Percentiles rank a stretch among this genome's conserved stretches.
These are phyloP conservation scores for Datura wrightii DNA, from an alignment of 257 asterid species.

Conservation along the genomic window DNA sequence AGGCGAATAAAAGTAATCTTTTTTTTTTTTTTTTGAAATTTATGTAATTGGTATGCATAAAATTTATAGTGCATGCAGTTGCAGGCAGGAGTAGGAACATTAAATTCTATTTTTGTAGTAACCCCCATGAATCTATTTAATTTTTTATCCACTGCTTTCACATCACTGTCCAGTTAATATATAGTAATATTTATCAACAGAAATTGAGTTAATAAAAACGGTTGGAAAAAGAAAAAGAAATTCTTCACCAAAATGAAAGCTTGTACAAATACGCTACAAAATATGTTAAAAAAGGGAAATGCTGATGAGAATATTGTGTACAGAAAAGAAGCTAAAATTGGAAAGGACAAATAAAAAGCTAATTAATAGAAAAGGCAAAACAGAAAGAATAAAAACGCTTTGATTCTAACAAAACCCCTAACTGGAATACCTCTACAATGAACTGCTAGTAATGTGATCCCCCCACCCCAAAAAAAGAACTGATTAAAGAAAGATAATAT, in stretches of 20 bases:
- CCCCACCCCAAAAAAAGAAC: neutral
- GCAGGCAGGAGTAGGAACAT: conserved; percentile 36
- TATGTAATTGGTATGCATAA: neutral
- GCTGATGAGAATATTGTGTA: neutral
- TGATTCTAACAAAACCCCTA: neutral
- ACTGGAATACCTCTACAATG: neutral
- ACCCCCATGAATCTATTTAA: conserved; percentile 30
- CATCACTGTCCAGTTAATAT: conserved; percentile 18
- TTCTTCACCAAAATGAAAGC: neutral
- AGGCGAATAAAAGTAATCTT: neutral
- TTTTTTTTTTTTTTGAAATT: too few species aligned
- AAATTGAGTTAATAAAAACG: neutral
- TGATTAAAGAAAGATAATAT: neutral
- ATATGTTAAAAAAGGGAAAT: neutral
- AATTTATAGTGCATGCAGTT: conserved; percentile 21
- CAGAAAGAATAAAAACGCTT: neutral
- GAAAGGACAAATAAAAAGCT: neutral
- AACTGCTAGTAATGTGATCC: neutral
- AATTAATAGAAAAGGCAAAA: neutral
- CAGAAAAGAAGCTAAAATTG: neutral
- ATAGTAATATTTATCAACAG: too few species aligned
- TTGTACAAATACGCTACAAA: neutral
- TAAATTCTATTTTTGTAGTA: conserved; percentile 29
- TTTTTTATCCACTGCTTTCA: conserved; percentile 23
- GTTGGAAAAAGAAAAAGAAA: neutral